Conservation (phyloP, 148 eudicot species). For the Dianthus caryophyllus region DNA sequence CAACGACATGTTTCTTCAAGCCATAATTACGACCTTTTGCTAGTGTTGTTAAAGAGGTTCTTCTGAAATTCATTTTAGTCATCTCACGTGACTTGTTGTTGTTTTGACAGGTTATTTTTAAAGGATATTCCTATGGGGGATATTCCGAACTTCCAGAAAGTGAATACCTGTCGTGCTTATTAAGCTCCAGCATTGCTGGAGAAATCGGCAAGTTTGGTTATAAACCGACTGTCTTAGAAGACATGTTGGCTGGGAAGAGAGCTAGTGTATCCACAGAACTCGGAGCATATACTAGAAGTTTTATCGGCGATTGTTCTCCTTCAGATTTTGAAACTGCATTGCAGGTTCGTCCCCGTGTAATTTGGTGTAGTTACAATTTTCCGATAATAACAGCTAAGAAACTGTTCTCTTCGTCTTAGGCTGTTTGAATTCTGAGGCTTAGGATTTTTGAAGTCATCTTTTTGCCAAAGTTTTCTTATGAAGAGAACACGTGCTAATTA, state of each 20-base stretch:
- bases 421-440: neutral
- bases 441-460: too few relatives aligned
- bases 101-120: slow-evolving; percentile 65
- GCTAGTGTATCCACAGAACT: slow-evolving; percentile 65
- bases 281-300: slow-evolving; percentile 73
- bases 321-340: slow-evolving; percentile 87
- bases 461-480: too few relatives aligned
- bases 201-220: slow-evolving; percentile 85
- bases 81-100: slow-evolving; percentile 17
- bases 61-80: neutral
- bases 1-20: neutral
- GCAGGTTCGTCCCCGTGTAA: slow-evolving; percentile 45
- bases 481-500: too few relatives aligned
- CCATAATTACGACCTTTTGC: neutral
- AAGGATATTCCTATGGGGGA: slow-evolving; percentile 83
- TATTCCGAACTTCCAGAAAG: slow-evolving; percentile 71
- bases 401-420: too few relatives aligned
- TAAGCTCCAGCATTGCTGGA: slow-evolving; percentile 71
- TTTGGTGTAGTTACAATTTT: neutral
- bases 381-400: neutral
- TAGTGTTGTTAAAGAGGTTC: too few relatives aligned
- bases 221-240: slow-evolving; percentile 66
- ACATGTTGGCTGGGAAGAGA: slow-evolving; percentile 90
- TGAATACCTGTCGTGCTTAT: slow-evolving; percentile 64
- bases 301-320: slow-evolving; percentile 86